Evolutionary conservation across 2,329 filamentous ascomycete genomes (phyloP).

Genomic region (Scortechinia acanthostroma): DNA sequence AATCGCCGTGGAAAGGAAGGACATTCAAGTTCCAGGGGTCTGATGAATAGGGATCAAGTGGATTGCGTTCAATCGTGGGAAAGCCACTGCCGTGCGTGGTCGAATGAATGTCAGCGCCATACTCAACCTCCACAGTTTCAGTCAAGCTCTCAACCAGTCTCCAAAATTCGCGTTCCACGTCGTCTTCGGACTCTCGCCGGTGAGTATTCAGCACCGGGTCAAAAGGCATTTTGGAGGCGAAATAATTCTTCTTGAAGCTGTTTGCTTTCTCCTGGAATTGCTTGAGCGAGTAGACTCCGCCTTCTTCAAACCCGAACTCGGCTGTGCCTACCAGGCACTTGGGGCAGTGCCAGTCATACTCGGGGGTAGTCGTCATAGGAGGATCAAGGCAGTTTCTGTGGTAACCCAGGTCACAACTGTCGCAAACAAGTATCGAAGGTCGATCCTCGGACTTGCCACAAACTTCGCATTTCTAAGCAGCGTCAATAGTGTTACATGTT

Average conservation of each 20-base stretch:
- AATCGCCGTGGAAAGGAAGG: conserved; percentile 81
- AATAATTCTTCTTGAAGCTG: conserved; percentile 90
- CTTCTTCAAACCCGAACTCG: conserved; percentile 95
- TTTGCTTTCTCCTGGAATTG: conserved; percentile 95
- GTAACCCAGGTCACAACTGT: conserved; percentile 83
- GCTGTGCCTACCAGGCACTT: conserved; percentile 91
- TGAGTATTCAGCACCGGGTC: conserved; percentile 78
- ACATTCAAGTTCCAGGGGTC: conserved; percentile 96
- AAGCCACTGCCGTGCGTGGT: conserved; percentile 97
- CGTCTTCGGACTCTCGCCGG: conserved; percentile 81
- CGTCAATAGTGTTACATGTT: conserved; percentile 33
- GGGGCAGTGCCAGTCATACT: conserved; percentile 91
- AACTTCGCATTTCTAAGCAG: conserved; percentile 68
- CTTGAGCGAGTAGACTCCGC: conserved; percentile 86
- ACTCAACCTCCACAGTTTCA: conserved; percentile 94
- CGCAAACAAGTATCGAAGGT: conserved; percentile 70
- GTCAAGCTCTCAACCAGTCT: conserved; percentile 85
- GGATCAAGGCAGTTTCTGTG: conserved; percentile 87
- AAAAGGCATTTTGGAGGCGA: conserved; percentile 81
- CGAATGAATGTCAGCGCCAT: conserved; percentile 95
- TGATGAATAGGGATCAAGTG: conserved; percentile 76
- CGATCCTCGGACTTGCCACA: conserved; percentile 75
- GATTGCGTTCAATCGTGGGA: conserved; percentile 85
- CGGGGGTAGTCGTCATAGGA: conserved; percentile 68
- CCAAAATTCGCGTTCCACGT: conserved; percentile 96